phyloP scores from a whole-genome alignment of 1,139 yeast genomes.

The Blastobotrys aristatus region DNA sequence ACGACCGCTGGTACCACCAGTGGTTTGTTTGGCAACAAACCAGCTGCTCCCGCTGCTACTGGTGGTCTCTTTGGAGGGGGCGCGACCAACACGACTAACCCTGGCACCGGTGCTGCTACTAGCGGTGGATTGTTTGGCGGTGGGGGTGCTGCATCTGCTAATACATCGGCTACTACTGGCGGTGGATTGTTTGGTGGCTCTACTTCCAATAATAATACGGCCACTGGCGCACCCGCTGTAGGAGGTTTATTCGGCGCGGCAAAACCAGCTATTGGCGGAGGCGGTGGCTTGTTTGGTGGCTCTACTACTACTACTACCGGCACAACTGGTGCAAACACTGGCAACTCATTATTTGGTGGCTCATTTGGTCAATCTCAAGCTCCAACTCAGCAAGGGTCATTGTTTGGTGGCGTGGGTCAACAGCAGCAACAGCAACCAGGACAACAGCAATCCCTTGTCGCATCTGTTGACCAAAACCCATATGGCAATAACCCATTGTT shows the following conservation, averaged over 20 bases:
- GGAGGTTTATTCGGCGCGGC: slow-evolving; percentile 16
- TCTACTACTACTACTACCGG: slow-evolving; percentile 6
- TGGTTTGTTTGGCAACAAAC: slow-evolving; percentile 6
- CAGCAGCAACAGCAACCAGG: slow-evolving; percentile 13
- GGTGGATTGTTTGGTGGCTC: slow-evolving; percentile 34
- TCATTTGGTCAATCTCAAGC: slow-evolving; percentile 18
- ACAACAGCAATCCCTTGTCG: slow-evolving; percentile 34
- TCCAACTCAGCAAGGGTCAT: slow-evolving; percentile 17
- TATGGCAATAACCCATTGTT: slow-evolving; percentile 68
- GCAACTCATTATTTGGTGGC: slow-evolving; percentile 23
- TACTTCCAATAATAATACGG: slow-evolving; percentile 4
- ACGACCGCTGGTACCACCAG: not conserved
- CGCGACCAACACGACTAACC: slow-evolving; percentile 1
- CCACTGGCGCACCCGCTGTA: slow-evolving; percentile 18
- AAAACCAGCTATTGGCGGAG: not conserved
- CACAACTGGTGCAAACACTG: slow-evolving; percentile 24
- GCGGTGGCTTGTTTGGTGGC: slow-evolving; percentile 14
- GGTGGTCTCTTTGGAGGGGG: slow-evolving; percentile 9
- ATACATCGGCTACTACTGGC: slow-evolving; percentile 18
- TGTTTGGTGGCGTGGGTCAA: slow-evolving; percentile 15
- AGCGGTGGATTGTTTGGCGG: slow-evolving; percentile 19
- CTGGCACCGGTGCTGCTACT: slow-evolving; percentile 14
- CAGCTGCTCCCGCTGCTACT: not conserved
- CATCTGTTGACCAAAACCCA: slow-evolving; percentile 58
- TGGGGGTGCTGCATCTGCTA: slow-evolving; percentile 16